Base-by-base conservation (phyloP, 75 land plant genomes). In the Azolla pinnata region DNA sequence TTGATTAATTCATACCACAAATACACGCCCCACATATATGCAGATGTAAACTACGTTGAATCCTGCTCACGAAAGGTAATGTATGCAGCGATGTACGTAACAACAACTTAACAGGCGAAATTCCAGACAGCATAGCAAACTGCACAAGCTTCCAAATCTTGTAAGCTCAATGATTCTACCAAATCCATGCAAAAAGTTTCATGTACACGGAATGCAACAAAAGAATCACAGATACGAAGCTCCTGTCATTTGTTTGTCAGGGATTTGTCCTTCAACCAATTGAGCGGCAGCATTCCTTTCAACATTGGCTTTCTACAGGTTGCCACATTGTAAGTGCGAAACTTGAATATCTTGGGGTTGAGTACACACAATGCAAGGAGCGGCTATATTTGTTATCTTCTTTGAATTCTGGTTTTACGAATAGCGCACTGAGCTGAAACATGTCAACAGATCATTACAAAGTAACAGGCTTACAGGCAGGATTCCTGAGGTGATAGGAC, bases 261-360 rank as follows among this genome's bases (percentile, higher is more conserved):
- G 67, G 97, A 92, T 54, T 68, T 92, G 66, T 79, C 95, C 0
- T 88, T 83, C 57, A 92, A 92, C 58, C 77, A 71, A 10, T 64
- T 92, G 9, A 76, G 60, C 10, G 89, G 97, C 57, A 84, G 79
- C 64, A 88, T 92, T 62, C 97, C 97, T 18, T 92, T 77, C 68
- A 92, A 88, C 64, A 92, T 92, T 59, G 97, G 89, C 19, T 92
- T 88, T 49, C 68, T 92, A 46, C 89, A 88, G 77, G 88, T 88
- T 16, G 93, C 93, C 30, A 88, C 93, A 23, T 57, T 88, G 93
- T 88, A 84, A 56, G 92, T 80, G 31, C n/a, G n/a, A n/a, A n/a
- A n/a, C n/a, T n/a, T n/a, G n/a, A n/a, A n/a, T n/a, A n/a, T n/a
- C n/a, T n/a, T n/a, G n/a, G n/a, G n/a, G n/a, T n/a, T n/a, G n/a